phyloP scores from a whole-genome alignment of 345 rosid species.

The Salix viminalis region DNA sequence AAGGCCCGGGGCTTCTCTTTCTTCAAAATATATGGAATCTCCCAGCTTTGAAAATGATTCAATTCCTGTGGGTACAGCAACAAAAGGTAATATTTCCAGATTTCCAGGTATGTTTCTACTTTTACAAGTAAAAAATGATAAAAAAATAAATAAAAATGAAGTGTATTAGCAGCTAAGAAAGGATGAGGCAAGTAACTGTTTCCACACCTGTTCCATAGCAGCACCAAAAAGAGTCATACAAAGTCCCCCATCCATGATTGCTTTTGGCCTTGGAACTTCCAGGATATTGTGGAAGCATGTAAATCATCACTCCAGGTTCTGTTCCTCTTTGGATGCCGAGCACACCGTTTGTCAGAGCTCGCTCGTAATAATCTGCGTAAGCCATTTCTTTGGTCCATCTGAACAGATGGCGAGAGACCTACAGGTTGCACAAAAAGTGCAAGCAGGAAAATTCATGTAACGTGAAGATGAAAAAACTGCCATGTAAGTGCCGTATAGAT shows the following conservation, averaged over 20 bases:
- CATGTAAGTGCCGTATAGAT: neutral
- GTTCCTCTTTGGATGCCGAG: constrained; percentile 85
- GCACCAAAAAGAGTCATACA: constrained; percentile 78
- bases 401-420: constrained; percentile 88
- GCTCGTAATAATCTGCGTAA: constrained; percentile 92
- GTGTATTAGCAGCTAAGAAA: neutral
- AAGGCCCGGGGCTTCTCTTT: constrained; percentile 56
- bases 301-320: constrained; percentile 88
- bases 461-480: neutral
- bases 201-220: constrained; percentile 88
- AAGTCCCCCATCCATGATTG: constrained; percentile 85
- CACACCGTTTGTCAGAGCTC: constrained; percentile 85
- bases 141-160: neutral
- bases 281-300: constrained; percentile 79
- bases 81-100: neutral
- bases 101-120: neutral
- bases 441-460: neutral
- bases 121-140: neutral
- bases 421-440: constrained; percentile 3
- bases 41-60: constrained; percentile 94
- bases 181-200: neutral
- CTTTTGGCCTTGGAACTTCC: constrained; percentile 76
- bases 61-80: constrained; percentile 39
- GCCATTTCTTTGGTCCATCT: constrained; percentile 86
- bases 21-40: constrained; percentile 87